Evolutionary conservation across 2,329 filamentous ascomycete species (phyloP).

Genomic region (Ceratocystis diversiconidia): DNA sequence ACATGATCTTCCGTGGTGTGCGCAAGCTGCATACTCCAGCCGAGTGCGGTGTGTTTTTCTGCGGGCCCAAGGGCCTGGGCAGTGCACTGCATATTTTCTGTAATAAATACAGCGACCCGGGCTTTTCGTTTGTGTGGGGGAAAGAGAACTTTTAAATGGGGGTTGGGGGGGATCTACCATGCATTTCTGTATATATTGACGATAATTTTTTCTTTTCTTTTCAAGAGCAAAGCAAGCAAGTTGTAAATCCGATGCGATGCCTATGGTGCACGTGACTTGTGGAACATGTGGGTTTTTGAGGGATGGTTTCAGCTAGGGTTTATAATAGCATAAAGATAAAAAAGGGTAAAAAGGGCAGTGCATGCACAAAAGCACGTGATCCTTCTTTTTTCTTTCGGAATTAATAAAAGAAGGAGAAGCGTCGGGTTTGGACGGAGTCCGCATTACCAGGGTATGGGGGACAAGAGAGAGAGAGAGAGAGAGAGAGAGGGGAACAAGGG

Average conservation of each 20-base stretch:
- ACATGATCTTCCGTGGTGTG: constrained; percentile 76
- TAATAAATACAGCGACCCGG: constrained; percentile 76
- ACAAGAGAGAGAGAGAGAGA: neutral
- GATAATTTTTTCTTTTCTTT: too few relatives aligned
- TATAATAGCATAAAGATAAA: too few relatives aligned
- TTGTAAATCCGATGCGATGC: neutral
- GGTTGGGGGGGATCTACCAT: too few relatives aligned
- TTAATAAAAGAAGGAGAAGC: neutral
- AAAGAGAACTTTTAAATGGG: constrained; percentile 50
- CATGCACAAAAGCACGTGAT: too few relatives aligned
- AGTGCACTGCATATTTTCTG: constrained; percentile 68
- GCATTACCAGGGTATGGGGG: neutral
- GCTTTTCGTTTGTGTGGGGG: constrained; percentile 54
- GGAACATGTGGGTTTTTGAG: neutral
- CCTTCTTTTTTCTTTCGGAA: neutral
- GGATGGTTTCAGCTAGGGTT: neutral
- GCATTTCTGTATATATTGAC: too few relatives aligned
- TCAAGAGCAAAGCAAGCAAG: neutral
- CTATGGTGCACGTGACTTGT: neutral
- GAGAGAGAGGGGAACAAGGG: neutral
- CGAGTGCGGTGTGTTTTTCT: constrained; percentile 72
- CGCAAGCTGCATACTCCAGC: constrained; percentile 61
- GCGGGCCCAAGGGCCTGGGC: constrained; percentile 66
- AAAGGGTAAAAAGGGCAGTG: too few relatives aligned
- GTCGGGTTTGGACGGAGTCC: neutral